phyloP scores from a whole-genome alignment of 306 rosid genomes.

The Sicyos edulis region DNA sequence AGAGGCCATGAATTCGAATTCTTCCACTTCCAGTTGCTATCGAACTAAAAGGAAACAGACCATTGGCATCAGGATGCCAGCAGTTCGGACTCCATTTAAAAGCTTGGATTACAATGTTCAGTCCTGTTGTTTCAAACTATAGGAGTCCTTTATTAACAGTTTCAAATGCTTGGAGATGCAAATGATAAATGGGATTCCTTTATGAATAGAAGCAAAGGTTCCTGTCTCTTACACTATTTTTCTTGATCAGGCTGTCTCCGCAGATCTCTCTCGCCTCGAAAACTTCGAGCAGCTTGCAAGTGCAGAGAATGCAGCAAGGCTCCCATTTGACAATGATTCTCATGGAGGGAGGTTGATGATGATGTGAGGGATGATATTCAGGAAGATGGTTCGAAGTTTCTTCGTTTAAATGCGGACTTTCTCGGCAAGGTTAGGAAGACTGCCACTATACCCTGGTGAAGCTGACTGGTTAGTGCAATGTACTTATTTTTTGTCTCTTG shows the following conservation, averaged over 20 bases:
- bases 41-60: no score
- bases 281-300: slow-evolving; percentile 52
- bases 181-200: not conserved
- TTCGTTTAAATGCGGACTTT: slow-evolving; percentile 89
- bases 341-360: slow-evolving; percentile 53
- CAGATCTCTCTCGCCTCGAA: slow-evolving; percentile 39
- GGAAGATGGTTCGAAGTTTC: slow-evolving; percentile 99
- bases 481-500: no score
- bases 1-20: no score
- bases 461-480: no score
- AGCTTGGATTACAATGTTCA: not conserved
- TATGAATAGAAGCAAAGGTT: not conserved
- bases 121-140: not conserved
- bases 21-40: no score
- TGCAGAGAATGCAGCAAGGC: slow-evolving; percentile 37
- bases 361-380: slow-evolving; percentile 94
- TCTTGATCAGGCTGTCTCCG: slow-evolving; percentile 55
- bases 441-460: no score
- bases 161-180: not conserved
- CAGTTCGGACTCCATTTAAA: not conserved
- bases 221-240: slow-evolving; percentile 3
- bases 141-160: slow-evolving; percentile 1
- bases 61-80: no score
- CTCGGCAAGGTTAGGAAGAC: slow-evolving; percentile 94
- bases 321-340: slow-evolving; percentile 48